These are phyloP conservation scores for Suillus placidus DNA, from an alignment of 768 basidiomycete species.

Conservation along the genomic window DNA sequence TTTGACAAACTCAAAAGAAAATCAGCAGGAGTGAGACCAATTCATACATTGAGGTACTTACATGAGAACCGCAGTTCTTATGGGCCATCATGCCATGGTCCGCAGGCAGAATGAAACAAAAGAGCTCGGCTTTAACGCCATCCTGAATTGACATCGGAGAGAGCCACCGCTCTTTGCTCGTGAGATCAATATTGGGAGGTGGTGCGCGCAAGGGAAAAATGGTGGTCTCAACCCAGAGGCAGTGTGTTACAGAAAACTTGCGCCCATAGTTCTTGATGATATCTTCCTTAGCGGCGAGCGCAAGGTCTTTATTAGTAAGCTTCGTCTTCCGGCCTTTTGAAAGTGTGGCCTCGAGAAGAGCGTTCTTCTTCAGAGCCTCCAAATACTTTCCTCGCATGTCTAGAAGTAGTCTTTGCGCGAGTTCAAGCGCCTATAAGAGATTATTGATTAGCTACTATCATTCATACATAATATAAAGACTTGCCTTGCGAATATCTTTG, in stretches of 20 bases:
- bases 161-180: slow-evolving; percentile 7
- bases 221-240: not conserved
- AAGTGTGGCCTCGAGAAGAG: not conserved
- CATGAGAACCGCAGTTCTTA: not conserved
- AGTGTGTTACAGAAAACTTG: slow-evolving; percentile 2
- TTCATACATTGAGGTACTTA: slow-evolving; percentile 3
- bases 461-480: not conserved
- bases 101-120: slow-evolving; percentile 4
- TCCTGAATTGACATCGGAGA: slow-evolving; percentile 10
- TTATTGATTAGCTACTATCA: not conserved
- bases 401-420: not conserved
- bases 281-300: not conserved
- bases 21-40: not conserved
- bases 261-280: not conserved
- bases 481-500: not conserved
- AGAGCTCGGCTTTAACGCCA: slow-evolving; percentile 12
- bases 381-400: not conserved
- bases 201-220: not conserved
- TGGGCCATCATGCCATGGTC: slow-evolving; percentile 3
- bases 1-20: slow-evolving; percentile 7
- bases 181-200: slow-evolving; percentile 5
- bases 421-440: not conserved
- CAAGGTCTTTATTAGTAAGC: not conserved
- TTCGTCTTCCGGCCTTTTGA: not conserved
- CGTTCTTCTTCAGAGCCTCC: not conserved